Percentiles rank a stretch among this genome's conserved stretches.
Conservation (phyloP, 163 green algal genomes). For the Scenedesmus sp. region DNA sequence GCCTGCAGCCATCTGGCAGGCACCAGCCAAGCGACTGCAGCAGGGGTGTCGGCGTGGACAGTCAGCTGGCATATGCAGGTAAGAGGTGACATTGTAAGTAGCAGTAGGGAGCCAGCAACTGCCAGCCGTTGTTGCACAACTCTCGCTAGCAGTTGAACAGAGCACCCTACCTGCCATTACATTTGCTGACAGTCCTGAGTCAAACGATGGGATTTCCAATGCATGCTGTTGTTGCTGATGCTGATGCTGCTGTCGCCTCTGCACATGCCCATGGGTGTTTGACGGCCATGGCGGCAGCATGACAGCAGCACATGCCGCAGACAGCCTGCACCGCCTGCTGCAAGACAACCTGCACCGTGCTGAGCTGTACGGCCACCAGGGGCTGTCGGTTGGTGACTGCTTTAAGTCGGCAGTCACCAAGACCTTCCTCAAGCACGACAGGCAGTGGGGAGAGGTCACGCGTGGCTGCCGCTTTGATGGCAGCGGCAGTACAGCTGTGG, state of each 20-base stretch:
- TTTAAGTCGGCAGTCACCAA: not conserved
- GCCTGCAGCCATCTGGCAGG: not conserved
- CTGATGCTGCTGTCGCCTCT: not conserved
- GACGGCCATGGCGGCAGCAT: slow-evolving; percentile 33
- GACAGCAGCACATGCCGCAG: slow-evolving; percentile 23
- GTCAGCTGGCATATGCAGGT: not conserved
- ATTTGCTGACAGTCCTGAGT: not conserved
- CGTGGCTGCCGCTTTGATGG: not conserved
- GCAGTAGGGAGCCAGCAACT: not conserved
- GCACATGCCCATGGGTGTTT: not conserved
- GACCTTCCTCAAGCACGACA: not conserved
- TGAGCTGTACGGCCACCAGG: slow-evolving; percentile 1
- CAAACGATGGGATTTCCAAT: not conserved
- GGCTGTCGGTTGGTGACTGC: not conserved
- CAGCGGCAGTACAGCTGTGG: slow-evolving; percentile 22
- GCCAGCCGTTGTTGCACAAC: not conserved
- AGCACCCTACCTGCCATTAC: not conserved
- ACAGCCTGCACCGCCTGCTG: not conserved
- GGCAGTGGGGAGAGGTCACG: not conserved
- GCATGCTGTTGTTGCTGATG: not conserved
- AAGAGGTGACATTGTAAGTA: not conserved
- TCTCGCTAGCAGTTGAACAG: too few relatives aligned
- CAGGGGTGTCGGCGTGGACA: not conserved
- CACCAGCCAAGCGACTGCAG: not conserved
- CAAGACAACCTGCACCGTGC: not conserved